Evolutionary conservation across 352 stramenopile species (phyloP), one percentile per base, ranked within the genome.

Genomic region (Pythium monospermum): DNA sequence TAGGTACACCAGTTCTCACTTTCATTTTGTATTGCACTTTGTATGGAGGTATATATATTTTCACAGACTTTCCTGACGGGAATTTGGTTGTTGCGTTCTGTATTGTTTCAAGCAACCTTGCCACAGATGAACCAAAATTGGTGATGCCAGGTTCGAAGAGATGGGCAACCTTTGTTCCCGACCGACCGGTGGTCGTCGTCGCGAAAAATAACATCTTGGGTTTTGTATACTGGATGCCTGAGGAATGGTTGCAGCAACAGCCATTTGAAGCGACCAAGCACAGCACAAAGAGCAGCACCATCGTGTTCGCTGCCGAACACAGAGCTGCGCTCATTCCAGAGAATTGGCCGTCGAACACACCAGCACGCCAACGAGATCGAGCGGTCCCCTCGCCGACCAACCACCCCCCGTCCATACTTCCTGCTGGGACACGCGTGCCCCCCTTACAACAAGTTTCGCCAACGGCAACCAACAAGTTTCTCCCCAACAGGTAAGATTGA

Each of bases 171-270:
- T 16, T n/a, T 37, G 35, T 49, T 19, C 32, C 51, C 56, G 56
- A 64, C 56, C 56, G 56, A 53, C 56, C 56, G 37, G 28, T 64
- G 56, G 56, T 64, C 42, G 55, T 63, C 55, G 56, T 64, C 47
- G 37, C 43, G 48, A 35, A 35, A 42, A 16, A 1, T 43, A 62
- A 64, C 37, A 54, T 54, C 48, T 28, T 49, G n/a, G 42, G 8
- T 28, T 57, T 53, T 64, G 42, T 64, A 64, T 64, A 23, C 3
- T 23, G 6, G 5, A 8, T 16, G 28, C 45, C 25, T 43, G 47
- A 31, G 32, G 40, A 43, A 39, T 13, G 41, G 43, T 45, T 60
- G 26, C 36, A 31, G 43, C 27, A n/a, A n/a, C n/a, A n/a, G n/a
- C n/a, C n/a, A n/a, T n/a, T 25, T 39, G 11, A 19, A 28, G 26